A percentile compares a stretch with the other conserved stretches of the same genome.
Conservation (phyloP, 495 filamentous ascomycete genomes). For the Tuber brumale region DNA sequence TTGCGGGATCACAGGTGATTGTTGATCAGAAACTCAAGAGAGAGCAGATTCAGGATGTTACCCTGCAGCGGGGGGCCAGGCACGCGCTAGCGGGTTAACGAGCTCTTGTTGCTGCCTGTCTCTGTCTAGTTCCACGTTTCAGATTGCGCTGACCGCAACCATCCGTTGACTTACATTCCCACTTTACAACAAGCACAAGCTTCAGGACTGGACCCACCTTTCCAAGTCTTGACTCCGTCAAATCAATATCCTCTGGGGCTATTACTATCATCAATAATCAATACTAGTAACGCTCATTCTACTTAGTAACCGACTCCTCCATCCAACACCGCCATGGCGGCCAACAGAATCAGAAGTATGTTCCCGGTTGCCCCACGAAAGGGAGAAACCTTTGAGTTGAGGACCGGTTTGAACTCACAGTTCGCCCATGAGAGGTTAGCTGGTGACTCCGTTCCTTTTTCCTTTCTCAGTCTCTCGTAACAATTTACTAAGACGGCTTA, state of each 20-base stretch:
- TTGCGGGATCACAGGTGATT: not conserved
- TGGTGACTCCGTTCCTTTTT: not conserved
- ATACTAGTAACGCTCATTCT: not conserved
- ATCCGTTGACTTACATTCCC: not conserved
- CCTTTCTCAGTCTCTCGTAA: not conserved
- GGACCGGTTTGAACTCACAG: conserved; percentile 94
- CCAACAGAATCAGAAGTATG: conserved; percentile 90
- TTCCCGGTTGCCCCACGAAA: conserved; percentile 82
- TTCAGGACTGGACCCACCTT: not conserved
- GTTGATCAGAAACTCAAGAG: not conserved
- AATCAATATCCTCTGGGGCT: not conserved
- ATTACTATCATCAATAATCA: not conserved
- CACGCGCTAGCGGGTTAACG: not conserved
- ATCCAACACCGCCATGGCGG: conserved; percentile 58
- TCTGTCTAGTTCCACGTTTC: not conserved
- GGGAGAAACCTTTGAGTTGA: conserved; percentile 96
- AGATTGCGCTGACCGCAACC: not conserved
- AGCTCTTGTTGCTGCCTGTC: not conserved
- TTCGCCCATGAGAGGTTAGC: conserved; percentile 87
- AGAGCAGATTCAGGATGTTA: not conserved
- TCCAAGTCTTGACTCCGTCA: not conserved
- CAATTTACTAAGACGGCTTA: conserved; percentile 18
- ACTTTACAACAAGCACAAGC: not conserved
- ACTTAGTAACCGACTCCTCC: conserved; percentile 12
- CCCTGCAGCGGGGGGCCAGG: not conserved